These are phyloP conservation scores for Cercophora samala DNA, from an alignment of 495 filamentous ascomycete species.

Conservation along the genomic window DNA sequence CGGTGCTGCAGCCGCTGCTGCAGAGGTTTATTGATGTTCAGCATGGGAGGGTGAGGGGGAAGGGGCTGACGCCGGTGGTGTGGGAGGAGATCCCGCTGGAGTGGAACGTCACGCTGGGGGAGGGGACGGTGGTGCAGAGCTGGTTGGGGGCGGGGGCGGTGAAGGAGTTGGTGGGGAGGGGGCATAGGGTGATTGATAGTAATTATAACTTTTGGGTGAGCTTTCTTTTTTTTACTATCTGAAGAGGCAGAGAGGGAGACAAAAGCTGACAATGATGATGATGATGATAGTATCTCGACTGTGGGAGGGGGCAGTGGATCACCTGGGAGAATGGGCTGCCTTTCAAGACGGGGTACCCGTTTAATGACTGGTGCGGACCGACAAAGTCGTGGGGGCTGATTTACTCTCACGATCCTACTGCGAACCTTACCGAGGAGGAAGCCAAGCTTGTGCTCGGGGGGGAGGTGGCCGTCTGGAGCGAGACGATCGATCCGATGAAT, in stretches of 20 bases:
- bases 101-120: slow-evolving; percentile 67
- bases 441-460: slow-evolving; percentile 69
- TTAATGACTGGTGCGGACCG: slow-evolving; percentile 72
- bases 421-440: slow-evolving; percentile 53
- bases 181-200: slow-evolving; percentile 65
- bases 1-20: slow-evolving; percentile 63
- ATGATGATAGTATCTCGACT: slow-evolving; percentile 66
- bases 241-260: neutral
- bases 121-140: slow-evolving; percentile 64
- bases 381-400: slow-evolving; percentile 72
- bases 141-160: slow-evolving; percentile 62
- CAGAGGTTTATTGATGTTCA: slow-evolving; percentile 67
- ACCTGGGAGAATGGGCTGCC: slow-evolving; percentile 53
- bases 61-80: slow-evolving; percentile 63
- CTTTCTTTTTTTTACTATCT: neutral
- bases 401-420: slow-evolving; percentile 70
- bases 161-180: slow-evolving; percentile 51
- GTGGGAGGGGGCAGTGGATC: slow-evolving; percentile 73
- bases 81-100: slow-evolving; percentile 81
- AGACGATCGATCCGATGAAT: slow-evolving; percentile 68
- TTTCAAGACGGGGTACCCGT: slow-evolving; percentile 56
- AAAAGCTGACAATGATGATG: neutral
- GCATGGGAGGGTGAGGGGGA: slow-evolving; percentile 55
- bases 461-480: slow-evolving; percentile 73
- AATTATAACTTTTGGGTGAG: slow-evolving; percentile 73